Percentiles rank a stretch among this genome's conserved stretches.
phyloP scores from a whole-genome alignment of 2,329 filamentous ascomycete species.

The Fusarium praegraminearum region DNA sequence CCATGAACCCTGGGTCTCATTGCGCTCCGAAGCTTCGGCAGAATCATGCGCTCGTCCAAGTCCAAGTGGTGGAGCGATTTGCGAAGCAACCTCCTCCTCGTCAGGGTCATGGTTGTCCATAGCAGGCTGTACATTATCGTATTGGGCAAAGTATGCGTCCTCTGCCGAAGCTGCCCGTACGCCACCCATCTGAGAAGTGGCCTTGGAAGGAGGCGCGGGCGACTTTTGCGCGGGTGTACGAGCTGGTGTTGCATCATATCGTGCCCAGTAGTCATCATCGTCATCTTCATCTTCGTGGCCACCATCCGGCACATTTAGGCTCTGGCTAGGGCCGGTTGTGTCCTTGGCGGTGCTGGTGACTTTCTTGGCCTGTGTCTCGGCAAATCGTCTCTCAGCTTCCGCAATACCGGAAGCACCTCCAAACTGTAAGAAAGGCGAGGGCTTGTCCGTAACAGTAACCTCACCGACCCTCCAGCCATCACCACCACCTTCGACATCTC shows the following conservation, averaged over 20 bases:
- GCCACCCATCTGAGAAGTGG: conserved; percentile 43
- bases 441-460: conserved; percentile 69
- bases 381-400: conserved; percentile 71
- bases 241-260: conserved; percentile 78
- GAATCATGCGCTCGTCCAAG: conserved; percentile 37
- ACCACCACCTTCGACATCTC: conserved; percentile 70
- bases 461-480: conserved; percentile 80
- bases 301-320: conserved; percentile 27
- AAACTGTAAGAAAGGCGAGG: conserved; percentile 66
- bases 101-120: conserved; percentile 87
- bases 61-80: conserved; percentile 52
- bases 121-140: conserved; percentile 82
- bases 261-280: conserved; percentile 83
- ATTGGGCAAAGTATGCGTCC: conserved; percentile 80
- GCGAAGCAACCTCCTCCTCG: conserved; percentile 63
- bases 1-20: conserved; percentile 55
- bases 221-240: conserved; percentile 73
- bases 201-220: conserved; percentile 64
- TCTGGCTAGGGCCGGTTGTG: conserved; percentile 23
- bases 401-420: conserved; percentile 63
- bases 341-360: conserved; percentile 28
- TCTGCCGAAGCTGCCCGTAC: conserved; percentile 61
- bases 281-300: conserved; percentile 66
- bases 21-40: conserved; percentile 39
- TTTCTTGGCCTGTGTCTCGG: conserved; percentile 49